Conservation (phyloP, 495 filamentous ascomycete species). For the Pyrenula massariospora region DNA sequence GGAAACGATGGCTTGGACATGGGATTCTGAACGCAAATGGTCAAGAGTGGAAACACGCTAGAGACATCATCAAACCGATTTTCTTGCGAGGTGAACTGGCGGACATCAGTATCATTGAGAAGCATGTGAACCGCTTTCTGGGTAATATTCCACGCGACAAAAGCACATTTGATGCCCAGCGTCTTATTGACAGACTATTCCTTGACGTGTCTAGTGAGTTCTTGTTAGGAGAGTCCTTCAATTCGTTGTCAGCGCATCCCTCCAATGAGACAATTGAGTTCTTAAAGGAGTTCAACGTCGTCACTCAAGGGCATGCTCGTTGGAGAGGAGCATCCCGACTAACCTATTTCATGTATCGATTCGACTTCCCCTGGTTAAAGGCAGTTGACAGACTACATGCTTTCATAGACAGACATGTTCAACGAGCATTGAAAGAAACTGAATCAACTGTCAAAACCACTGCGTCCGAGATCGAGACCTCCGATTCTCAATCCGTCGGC, state of each 20-base stretch:
- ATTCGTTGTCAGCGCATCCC: constrained; percentile 18
- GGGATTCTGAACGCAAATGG: neutral
- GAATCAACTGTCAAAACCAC: neutral
- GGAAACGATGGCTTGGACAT: neutral
- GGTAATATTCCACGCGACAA: constrained; percentile 29
- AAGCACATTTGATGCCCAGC: constrained; percentile 45
- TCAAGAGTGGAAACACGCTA: neutral
- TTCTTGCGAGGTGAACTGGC: constrained; percentile 15
- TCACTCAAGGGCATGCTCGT: neutral
- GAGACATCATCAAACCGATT: neutral
- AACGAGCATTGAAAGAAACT: constrained; percentile 3
- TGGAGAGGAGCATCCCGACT: neutral
- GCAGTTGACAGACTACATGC: constrained; percentile 8
- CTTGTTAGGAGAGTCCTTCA: constrained; percentile 45
- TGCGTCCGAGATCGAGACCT: neutral
- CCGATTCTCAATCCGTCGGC: too few relatives aligned
- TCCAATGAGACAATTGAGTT: neutral
- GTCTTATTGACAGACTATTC: constrained; percentile 46
- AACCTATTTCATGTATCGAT: neutral
- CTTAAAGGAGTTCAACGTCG: neutral
- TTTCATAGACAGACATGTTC: constrained; percentile 15
- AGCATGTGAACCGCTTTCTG: constrained; percentile 44
- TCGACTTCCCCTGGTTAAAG: constrained; percentile 2
- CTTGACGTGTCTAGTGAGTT: constrained; percentile 60
- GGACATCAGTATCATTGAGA: constrained; percentile 38